Evolutionary conservation across 345 rosid species (phyloP).

Genomic region (Eucalyptus curtisii): DNA sequence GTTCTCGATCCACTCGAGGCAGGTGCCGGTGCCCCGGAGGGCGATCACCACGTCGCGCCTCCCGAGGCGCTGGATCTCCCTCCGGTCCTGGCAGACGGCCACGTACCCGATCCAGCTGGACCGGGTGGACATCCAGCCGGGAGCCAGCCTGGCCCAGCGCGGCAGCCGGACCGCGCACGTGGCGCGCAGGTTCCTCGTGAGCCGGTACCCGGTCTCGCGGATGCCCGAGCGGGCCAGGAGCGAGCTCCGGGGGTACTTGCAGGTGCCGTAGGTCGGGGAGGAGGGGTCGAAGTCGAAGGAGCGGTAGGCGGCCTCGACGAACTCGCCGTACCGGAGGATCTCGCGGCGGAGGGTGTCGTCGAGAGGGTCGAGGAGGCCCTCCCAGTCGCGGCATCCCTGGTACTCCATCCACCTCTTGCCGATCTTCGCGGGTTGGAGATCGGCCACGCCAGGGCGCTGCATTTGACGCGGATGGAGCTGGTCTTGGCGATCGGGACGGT

Average conservation of each 20-base stretch:
- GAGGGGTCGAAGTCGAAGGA: conserved; percentile 38
- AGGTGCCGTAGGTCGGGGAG: conserved; percentile 23
- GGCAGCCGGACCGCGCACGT: conserved; percentile 39
- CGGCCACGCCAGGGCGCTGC: background rate
- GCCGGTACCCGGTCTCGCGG: conserved; percentile 16
- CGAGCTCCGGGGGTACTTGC: conserved; percentile 18
- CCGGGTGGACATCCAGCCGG: conserved; percentile 31
- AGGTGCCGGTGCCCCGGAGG: conserved; percentile 48
- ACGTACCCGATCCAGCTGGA: conserved; percentile 69
- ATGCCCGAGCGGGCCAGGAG: conserved; percentile 17
- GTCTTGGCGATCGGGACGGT: background rate
- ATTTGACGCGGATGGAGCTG: background rate
- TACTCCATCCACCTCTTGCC: conserved; percentile 33
- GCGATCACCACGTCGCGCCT: conserved; percentile 53
- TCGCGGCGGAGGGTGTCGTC: conserved; percentile 39
- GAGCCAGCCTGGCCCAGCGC: conserved; percentile 22
- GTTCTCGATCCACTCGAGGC: conserved; percentile 59
- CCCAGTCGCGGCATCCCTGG: conserved; percentile 49
- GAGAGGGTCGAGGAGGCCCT: conserved; percentile 50
- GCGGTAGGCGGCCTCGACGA: conserved; percentile 42
- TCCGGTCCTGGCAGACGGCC: conserved; percentile 46
- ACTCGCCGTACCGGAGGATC: conserved; percentile 44
- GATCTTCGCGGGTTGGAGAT: background rate
- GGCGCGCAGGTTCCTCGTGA: conserved; percentile 35
- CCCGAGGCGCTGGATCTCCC: conserved; percentile 43